Evolutionary conservation across 208 protist species (phyloP), one percentile per base, ranked within the genome.

Genomic region (Leptomonas seymouri): DNA sequence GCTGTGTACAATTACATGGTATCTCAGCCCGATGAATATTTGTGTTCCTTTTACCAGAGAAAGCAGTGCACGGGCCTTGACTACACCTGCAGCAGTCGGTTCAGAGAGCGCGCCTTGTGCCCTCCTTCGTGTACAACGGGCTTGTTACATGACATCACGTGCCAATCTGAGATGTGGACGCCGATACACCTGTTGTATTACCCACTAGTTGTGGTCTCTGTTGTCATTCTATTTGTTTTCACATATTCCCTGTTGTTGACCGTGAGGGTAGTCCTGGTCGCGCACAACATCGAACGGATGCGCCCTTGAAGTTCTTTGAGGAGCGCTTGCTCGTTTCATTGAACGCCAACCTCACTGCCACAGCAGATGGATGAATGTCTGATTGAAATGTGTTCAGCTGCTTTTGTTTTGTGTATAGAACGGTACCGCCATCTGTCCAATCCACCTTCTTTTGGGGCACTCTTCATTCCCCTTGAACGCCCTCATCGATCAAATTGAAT

Each of bases 31-130:
- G n/a, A 16, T 2, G 42, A 44, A 1, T 7, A 57, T 6, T 30
- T 71, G 3, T 71, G 65, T 30, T 1, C 39, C 21, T 71, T 71
- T 44, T 71, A 71, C 42, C 15, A 41, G 31, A 15, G 14, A 20
- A n/a, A 71, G 34, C 31, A 12, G 6, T 71, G 65, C 48, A 49
- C 54, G n/a, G 65, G 65, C 25, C 45, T 44, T 3, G 50, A 31
- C 12, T 14, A 8, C 16, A 27, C 27, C 42, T 71, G 65, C 36
- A 28, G 0, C 6, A 16, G 28, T n/a, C 44, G 65, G 20, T 21
- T 15, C 18, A 0, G 21, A 1, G 11, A 11, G 27, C 7, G 41
- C 16, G 2, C 0, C 34, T 9, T 39, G 44, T 11, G 42, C 23
- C 28, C 1, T 54, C 30, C 16, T 3, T 31, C 61, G 23, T 71